Base-by-base conservation (phyloP, 129 eudicot species). In the Escallonia rubra region DNA sequence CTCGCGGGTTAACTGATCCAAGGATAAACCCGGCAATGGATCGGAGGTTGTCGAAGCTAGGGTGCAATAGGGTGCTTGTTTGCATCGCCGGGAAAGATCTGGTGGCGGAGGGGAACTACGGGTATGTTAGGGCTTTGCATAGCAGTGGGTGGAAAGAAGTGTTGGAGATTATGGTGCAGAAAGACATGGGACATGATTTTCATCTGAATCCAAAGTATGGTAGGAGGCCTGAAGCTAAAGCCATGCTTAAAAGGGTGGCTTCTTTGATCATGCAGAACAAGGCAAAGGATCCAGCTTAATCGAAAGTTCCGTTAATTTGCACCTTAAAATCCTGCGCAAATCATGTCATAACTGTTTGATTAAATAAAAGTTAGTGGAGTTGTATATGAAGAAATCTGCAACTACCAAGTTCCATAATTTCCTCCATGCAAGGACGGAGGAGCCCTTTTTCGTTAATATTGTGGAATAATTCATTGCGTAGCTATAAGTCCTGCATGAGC, bases 51-150 rank as follows among this genome's bases (percentile, higher is more conserved):
- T 3, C 23, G 51, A n/a, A 41, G 12, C 34, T 46, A 2, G 72
- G 52, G 59, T 60, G 67, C n/a, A 8, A 40, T 15, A 71, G 48
- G 67, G 53, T 71, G 68, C 42, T 71, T 39, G 68, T 71, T 16
- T 71, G 67, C 42, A 51, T 71, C 13, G 75, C 67, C 3, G 75
- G 68, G 51, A 48, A 59, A n/a, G 75, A 71, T 4, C 59, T 34
- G 38, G 59, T 4, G 4, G 34, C 7, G 59, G 14, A 13, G 59
- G 59, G 59, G 59, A 54, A 54, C 14, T 54, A 54, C n/a, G 59
- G 59, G 59, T 54, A 54, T 54, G 34, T 54, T 3, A 34, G n/a
- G 59, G 59, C 59, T 3, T 14, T 54, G 59, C 4, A 34, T 4
- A n/a, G 14, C 23, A 54, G 59, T 54, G 59, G 59, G 2, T 54